Evolutionary conservation across 139 green algal genomes (phyloP).

Genomic region (Chlorella sp.): DNA sequence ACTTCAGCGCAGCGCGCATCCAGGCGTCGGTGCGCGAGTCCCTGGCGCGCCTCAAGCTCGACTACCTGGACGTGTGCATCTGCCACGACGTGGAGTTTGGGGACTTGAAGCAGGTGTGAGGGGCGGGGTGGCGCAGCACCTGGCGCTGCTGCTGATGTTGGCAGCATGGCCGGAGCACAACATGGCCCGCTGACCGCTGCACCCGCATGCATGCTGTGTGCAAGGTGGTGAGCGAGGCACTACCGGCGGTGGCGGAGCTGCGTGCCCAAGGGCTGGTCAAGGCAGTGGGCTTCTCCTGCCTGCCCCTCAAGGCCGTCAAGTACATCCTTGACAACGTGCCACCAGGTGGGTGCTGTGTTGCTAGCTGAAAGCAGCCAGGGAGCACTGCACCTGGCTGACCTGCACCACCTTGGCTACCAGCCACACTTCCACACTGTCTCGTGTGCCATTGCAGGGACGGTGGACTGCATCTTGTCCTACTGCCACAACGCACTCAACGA

Average conservation of each 20-base stretch:
- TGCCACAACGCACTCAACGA: constrained; percentile 91
- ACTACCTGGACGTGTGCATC: constrained; percentile 88
- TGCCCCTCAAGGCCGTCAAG: constrained; percentile 75
- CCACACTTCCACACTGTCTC: neutral
- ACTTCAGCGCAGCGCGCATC: constrained; percentile 80
- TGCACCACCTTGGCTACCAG: neutral
- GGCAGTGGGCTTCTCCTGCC: constrained; percentile 85
- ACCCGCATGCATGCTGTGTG: neutral
- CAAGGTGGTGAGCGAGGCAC: constrained; percentile 77
- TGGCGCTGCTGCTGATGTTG: too few relatives aligned
- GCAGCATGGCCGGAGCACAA: too few relatives aligned
- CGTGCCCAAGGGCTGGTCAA: constrained; percentile 74
- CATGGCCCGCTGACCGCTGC: too few relatives aligned
- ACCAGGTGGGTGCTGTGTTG: constrained; percentile 14
- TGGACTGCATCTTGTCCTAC: constrained; percentile 89
- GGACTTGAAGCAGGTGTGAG: constrained; percentile 73
- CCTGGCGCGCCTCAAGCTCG: constrained; percentile 39
- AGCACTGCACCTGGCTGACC: neutral
- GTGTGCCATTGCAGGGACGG: constrained; percentile 34
- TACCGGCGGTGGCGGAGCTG: constrained; percentile 79
- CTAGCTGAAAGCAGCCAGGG: neutral
- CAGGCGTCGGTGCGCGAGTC: constrained; percentile 69
- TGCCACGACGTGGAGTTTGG: constrained; percentile 96
- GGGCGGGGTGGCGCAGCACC: too few relatives aligned
- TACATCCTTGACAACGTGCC: constrained; percentile 65